phyloP scores from a whole-genome alignment of 2,329 filamentous ascomycete species.

The Aspergillus japonicus region DNA sequence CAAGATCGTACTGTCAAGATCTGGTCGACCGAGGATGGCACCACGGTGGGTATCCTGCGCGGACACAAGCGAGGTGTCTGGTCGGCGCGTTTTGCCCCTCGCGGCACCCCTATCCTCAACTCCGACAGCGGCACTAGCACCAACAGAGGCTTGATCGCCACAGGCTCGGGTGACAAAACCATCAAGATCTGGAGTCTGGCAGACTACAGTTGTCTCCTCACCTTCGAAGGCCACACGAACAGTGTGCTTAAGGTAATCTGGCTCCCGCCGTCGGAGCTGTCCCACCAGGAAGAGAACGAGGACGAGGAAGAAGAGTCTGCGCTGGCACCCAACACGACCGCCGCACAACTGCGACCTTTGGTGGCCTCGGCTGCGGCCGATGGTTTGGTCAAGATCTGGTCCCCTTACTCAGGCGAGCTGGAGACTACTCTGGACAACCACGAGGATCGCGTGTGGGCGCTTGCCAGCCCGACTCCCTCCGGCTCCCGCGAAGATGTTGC shows the following conservation, averaged over 20 bases:
- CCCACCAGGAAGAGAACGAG: constrained; percentile 32
- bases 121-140: constrained; percentile 68
- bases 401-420: constrained; percentile 77
- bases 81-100: constrained; percentile 87
- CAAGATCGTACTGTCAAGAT: constrained; percentile 98
- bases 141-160: constrained; percentile 78
- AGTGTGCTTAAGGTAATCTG: constrained; percentile 91
- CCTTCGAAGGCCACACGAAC: constrained; percentile 95
- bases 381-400: constrained; percentile 95
- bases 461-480: constrained; percentile 62
- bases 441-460: constrained; percentile 90
- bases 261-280: constrained; percentile 58
- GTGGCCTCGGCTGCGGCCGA: constrained; percentile 87
- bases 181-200: constrained; percentile 91
- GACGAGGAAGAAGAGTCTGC: constrained; percentile 32
- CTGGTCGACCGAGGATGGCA: constrained; percentile 86
- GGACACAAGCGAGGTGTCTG: constrained; percentile 95
- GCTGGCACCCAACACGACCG: constrained; percentile 29
- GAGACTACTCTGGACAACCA: constrained; percentile 95
- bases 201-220: constrained; percentile 89
- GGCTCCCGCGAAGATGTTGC: constrained; percentile 33
- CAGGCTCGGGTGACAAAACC: constrained; percentile 93
- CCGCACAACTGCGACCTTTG: constrained; percentile 36
- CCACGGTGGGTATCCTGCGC: constrained; percentile 84
- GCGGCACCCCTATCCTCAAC: constrained; percentile 71